Base-by-base conservation (phyloP, 768 basidiomycete species). In the Naganishia randhawae region DNA sequence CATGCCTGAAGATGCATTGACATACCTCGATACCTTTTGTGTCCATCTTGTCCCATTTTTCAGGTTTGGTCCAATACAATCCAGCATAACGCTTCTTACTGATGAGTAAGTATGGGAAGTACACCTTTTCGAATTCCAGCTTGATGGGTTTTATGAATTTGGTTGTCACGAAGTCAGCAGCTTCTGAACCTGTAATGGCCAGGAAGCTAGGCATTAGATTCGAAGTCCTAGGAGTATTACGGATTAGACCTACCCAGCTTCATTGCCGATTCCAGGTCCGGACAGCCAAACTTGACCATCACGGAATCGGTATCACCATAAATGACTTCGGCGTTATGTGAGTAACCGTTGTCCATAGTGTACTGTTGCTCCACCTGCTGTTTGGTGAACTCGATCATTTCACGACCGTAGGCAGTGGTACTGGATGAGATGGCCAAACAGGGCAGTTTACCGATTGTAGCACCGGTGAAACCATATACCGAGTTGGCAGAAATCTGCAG, bases 231-330 rank as follows among this genome's bases (percentile, higher is more conserved):
- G 45, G 52, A 41, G 48, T 55, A 31, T 25, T 35, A 65, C 71
- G 33, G 39, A 68, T 31, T n/a, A 32, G 14, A 37, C 85, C 37
- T 75, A 90, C 95, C 95, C 17, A 98, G 82, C 37, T 86, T 84
- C 96, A 99, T 99, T 61, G 95, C 93, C 8, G 84, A 84, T 48
- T 84, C 83, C 33, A 99, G 82, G 74, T 99, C 93, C 4, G 85
- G 86, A 50, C 91, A 91, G 5, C 96, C 96, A 70, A 99, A 99
- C 72, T 86, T 88, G 54, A 98, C 90, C 96, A 98, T 99, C 76
- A 99, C 94, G 0, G 96, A 99, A 82, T 99, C 96, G 1, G 96
- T 98, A 79, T 99, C 96, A 72, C 96, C 96, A 72, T 99, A 99
- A 71, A 99, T 91, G 76, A 99, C 91, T 74, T 91, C 87, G 2